Evolutionary conservation across 2,329 filamentous ascomycete species (phyloP).

Genomic region (Paraphaeosphaeria sporulosa): DNA sequence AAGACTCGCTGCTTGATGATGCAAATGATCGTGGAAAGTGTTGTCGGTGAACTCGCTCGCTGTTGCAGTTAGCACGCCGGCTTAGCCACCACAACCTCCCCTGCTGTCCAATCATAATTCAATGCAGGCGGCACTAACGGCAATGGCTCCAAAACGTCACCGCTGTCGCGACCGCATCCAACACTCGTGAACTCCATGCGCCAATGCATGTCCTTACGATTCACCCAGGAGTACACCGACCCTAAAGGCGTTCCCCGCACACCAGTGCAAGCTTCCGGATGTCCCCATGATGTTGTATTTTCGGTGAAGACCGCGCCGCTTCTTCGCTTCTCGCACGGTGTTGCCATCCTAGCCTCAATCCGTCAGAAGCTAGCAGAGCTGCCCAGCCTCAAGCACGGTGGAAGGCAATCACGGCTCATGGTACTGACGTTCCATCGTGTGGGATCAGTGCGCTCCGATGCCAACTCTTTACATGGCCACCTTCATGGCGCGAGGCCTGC

Average conservation of each 20-base stretch:
- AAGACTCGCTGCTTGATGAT: constrained; percentile 15
- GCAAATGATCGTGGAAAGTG: constrained; percentile 16
- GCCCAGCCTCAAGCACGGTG: constrained; percentile 19
- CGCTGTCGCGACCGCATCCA: constrained; percentile 8
- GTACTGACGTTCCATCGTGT: constrained; percentile 11
- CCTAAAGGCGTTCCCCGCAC: constrained; percentile 14
- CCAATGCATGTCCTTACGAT: constrained; percentile 8
- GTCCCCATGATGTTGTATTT: not conserved
- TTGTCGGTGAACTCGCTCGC: constrained; percentile 11
- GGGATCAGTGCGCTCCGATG: constrained; percentile 15
- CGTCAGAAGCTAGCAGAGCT: constrained; percentile 18
- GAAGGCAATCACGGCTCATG: constrained; percentile 10
- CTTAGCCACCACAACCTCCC: constrained; percentile 8
- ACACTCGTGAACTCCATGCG: not conserved
- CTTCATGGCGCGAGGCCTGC: constrained; percentile 5
- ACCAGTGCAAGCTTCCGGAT: constrained; percentile 7
- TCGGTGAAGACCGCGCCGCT: constrained; percentile 23
- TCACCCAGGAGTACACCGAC: constrained; percentile 22
- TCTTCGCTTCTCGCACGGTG: constrained; percentile 11
- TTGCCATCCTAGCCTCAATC: constrained; percentile 12
- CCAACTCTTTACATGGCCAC: constrained; percentile 5
- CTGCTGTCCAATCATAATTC: not conserved
- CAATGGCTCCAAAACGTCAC: constrained; percentile 8
- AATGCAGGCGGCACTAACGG: not conserved
- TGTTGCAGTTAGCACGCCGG: constrained; percentile 5